Base-by-base conservation (phyloP, 2,329 filamentous ascomycete species). In the Aspergillus luchuensis region DNA sequence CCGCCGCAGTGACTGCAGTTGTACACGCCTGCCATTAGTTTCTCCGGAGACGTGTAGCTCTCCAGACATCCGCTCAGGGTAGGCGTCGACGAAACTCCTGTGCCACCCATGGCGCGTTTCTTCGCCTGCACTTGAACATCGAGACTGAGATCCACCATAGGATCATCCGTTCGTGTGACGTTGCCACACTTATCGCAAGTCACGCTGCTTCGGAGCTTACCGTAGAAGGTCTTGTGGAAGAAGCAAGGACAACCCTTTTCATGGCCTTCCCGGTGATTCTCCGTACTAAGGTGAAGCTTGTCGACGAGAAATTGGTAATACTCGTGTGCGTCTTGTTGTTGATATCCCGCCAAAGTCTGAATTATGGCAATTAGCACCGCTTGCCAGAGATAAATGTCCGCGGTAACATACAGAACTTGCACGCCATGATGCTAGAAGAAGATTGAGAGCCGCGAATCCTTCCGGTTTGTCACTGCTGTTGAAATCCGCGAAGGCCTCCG, bases 291-390 rank as follows among this genome's bases (percentile, higher is more conserved):
- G 72, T 97, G 94, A 15, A 99, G 83, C 69, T 95, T 91, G 78
- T 97, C 94, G 38, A 96, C 89, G 36, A 98, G 85, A 72, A 96
- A 97, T 73, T 97, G 92, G 76, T 97, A 96, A 78, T 96, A 98
- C 74, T 98, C 94, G 73, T 98, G 94, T 0, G 94, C 94, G 72
- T 98, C 94, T 79, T 98, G 94, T 77, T 98, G 94, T 70, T 93
- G 91, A 69, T 96, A 96, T 10, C 93, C 95, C 1, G 94, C 91
- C 21, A 93, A 82, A 62, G 90, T 88, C 77, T 91, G 60, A 2
- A 36, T 36, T 15, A 56, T 45, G 48, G 60, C 11, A 59, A 56
- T 63, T 25, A 57, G 33, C 13, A 25, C 13, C 10, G 3, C 13
- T 23, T 6, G 11, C 5, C 17, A 5, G 33, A 7, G 19, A n/a